These are phyloP conservation scores for Lentinus brumalis DNA, from an alignment of 768 basidiomycete species.

Conservation along the genomic window DNA sequence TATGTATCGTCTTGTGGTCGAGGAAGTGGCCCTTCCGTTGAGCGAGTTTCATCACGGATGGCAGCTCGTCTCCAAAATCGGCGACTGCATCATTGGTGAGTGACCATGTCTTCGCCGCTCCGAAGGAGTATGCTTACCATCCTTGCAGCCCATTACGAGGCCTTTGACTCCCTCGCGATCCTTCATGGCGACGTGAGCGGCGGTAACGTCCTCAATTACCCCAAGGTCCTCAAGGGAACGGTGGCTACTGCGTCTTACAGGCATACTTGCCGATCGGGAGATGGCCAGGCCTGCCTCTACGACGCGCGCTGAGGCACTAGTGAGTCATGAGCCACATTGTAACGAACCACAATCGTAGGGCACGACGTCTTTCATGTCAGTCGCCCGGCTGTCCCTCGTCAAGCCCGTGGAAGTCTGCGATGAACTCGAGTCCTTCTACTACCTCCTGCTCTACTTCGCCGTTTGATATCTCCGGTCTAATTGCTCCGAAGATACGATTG, in stretches of 20 bases:
- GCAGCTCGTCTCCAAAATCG: background rate
- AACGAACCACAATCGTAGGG: background rate
- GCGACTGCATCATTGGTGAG: background rate
- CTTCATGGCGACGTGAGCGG: conserved; percentile 13
- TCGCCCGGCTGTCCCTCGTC: background rate
- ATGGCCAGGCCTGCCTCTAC: background rate
- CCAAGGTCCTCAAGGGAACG: background rate
- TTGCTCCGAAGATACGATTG: background rate
- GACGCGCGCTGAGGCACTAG: background rate
- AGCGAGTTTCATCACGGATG: background rate
- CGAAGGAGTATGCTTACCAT: background rate
- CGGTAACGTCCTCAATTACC: conserved; percentile 8
- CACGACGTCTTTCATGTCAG: conserved; percentile 19
- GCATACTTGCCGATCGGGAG: conserved; percentile 3
- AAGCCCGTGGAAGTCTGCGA: conserved; percentile 10
- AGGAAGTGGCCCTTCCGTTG: conserved; percentile 1
- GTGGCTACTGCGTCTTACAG: background rate
- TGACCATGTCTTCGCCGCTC: background rate
- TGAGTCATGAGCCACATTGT: background rate
- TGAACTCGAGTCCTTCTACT: conserved; percentile 21
- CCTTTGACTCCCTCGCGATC: background rate
- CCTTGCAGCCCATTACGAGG: background rate
- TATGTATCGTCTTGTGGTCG: conserved; percentile 7
- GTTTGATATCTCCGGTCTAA: conserved; percentile 4
- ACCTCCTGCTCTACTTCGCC: conserved; percentile 10